Conservation (phyloP, 441 rosid species). For the Theobroma grandiflorum region DNA sequence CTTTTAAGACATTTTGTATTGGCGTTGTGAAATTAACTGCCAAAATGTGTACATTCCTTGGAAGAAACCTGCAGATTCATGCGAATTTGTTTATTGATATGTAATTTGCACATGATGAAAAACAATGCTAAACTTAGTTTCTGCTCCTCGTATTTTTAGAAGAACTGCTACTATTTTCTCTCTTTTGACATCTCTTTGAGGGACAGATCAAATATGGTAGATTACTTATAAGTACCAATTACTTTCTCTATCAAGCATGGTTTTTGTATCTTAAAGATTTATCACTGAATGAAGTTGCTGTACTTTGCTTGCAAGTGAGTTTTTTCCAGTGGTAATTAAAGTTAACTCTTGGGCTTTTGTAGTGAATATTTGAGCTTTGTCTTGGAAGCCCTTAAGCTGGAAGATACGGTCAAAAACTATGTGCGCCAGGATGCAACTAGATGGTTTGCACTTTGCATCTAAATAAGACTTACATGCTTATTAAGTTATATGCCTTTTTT, state of each 20-base stretch:
- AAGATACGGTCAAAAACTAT: slow-evolving; percentile 75
- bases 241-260: neutral
- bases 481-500: neutral
- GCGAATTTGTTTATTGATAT: slow-evolving; percentile 1
- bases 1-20: neutral
- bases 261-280: slow-evolving; percentile 1
- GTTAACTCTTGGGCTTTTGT: slow-evolving; percentile 33
- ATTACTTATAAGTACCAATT: neutral
- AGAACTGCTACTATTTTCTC: neutral
- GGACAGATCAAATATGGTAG: neutral
- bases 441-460: slow-evolving; percentile 59
- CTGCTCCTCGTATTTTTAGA: slow-evolving; percentile 6
- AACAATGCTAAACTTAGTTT: slow-evolving; percentile 8
- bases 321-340: slow-evolving; percentile 14
- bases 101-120: neutral
- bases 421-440: slow-evolving; percentile 68
- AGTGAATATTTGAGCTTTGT: slow-evolving; percentile 75
- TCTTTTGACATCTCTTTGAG: neutral
- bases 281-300: slow-evolving; percentile 9
- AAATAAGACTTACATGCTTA: neutral
- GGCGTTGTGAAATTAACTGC: neutral
- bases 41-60: neutral
- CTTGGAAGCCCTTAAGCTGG: slow-evolving; percentile 81
- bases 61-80: neutral
- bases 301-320: slow-evolving; percentile 16